Evolutionary conservation across 345 rosid genomes (phyloP).

Genomic region (Brassica napus): Da-Ae NC_063446.1:17680001-17680500

Average conservation of each 20-base stretch:
- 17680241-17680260: conserved; percentile 71
- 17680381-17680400: conserved; percentile 70
- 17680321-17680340: conserved; percentile 94
- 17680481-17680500: not conserved
- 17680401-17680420: conserved; percentile 51
- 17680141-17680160: conserved; percentile 87
- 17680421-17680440: conserved; percentile 42
- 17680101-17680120: conserved; percentile 78
- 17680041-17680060: conserved; percentile 44
- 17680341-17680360: conserved; percentile 96
- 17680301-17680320: conserved; percentile 50
- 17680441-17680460: conserved; percentile 73
- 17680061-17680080: conserved; percentile 47
- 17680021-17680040: conserved; percentile 36
- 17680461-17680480: conserved; percentile 13
- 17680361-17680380: conserved; percentile 99
- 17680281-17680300: conserved; percentile 49
- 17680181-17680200: conserved; percentile 34
- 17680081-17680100: conserved; percentile 77
- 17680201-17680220: conserved; percentile 55
- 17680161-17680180: conserved; percentile 76
- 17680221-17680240: conserved; percentile 62
- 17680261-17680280: conserved; percentile 83
- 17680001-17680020: conserved; percentile 25
- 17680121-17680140: conserved; percentile 57